Evolutionary conservation across 352 stramenopile species (phyloP).

Genomic region (Globisporangium orthogonon): DNA sequence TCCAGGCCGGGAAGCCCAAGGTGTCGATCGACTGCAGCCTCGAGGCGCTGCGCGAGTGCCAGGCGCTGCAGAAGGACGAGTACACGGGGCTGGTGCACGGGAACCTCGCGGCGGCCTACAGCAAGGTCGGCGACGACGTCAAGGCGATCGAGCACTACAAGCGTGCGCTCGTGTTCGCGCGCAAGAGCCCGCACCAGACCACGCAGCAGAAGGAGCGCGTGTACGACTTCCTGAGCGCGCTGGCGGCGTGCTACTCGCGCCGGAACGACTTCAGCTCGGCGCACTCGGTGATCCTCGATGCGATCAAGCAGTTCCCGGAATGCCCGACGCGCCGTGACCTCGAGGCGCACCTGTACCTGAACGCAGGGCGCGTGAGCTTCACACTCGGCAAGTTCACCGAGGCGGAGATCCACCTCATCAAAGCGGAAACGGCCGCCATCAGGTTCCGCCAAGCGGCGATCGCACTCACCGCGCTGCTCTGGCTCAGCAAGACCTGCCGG

Average conservation of each 20-base stretch:
- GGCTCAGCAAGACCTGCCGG: slow-evolving; percentile 41
- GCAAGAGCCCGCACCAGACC: slow-evolving; percentile 21
- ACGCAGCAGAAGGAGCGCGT: slow-evolving; percentile 38
- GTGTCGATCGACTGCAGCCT: slow-evolving; percentile 38
- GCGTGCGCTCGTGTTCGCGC: slow-evolving; percentile 34
- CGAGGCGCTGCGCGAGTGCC: slow-evolving; percentile 36
- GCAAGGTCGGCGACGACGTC: slow-evolving; percentile 42
- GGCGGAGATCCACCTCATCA: slow-evolving; percentile 35
- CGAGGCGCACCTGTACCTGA: slow-evolving; percentile 43
- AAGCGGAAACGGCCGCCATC: slow-evolving; percentile 24
- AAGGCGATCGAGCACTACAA: slow-evolving; percentile 62
- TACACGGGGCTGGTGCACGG: slow-evolving; percentile 61
- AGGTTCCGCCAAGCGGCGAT: slow-evolving; percentile 25
- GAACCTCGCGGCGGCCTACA: slow-evolving; percentile 54
- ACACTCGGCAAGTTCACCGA: slow-evolving; percentile 41
- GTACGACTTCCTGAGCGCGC: slow-evolving; percentile 52
- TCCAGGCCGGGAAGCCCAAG: slow-evolving; percentile 52
- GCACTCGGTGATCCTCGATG: slow-evolving; percentile 43
- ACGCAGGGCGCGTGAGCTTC: slow-evolving; percentile 51
- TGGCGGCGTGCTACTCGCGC: slow-evolving; percentile 47
- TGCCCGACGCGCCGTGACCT: slow-evolving; percentile 34
- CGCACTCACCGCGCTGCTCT: slow-evolving; percentile 37
- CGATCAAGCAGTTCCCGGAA: slow-evolving; percentile 34
- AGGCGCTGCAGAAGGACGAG: slow-evolving; percentile 50
- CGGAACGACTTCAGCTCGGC: slow-evolving; percentile 48